phyloP scores from a whole-genome alignment of 306 rosid species.

The Crotalaria pallida region DNA sequence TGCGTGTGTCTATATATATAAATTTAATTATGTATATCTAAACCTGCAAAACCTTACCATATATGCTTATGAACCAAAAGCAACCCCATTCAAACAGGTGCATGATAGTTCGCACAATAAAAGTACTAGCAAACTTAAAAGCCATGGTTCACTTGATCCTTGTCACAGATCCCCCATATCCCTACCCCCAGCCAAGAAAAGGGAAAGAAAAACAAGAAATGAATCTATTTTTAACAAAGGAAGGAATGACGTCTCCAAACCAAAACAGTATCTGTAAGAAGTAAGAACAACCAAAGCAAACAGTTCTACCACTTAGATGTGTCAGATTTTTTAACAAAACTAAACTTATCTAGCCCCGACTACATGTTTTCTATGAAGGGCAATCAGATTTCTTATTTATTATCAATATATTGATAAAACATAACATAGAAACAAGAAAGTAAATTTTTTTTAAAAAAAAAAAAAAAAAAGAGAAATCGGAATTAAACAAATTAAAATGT shows the following conservation, averaged over 20 bases:
- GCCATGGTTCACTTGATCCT: neutral
- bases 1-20: no score
- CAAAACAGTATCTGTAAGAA: neutral
- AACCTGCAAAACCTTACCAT: neutral
- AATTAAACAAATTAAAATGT: neutral
- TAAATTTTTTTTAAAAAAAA: neutral
- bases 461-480: neutral
- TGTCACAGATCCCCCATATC: neutral
- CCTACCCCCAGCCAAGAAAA: neutral
- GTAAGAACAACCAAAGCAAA: neutral
- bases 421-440: neutral
- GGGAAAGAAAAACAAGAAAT: neutral
- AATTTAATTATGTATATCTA: neutral
- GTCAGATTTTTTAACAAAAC: neutral
- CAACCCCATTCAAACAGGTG: neutral
- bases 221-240: neutral
- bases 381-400: neutral
- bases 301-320: neutral
- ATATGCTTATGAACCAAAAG: neutral
- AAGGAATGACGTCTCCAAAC: no score
- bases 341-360: neutral
- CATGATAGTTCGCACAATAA: neutral
- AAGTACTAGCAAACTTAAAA: neutral
- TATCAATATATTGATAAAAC: neutral
- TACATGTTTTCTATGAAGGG: neutral